A percentile compares a stretch with the other conserved stretches of the same genome.
phyloP scores from a whole-genome alignment of 73 alveolate species.

The Paramecium sexaurelia region DNA sequence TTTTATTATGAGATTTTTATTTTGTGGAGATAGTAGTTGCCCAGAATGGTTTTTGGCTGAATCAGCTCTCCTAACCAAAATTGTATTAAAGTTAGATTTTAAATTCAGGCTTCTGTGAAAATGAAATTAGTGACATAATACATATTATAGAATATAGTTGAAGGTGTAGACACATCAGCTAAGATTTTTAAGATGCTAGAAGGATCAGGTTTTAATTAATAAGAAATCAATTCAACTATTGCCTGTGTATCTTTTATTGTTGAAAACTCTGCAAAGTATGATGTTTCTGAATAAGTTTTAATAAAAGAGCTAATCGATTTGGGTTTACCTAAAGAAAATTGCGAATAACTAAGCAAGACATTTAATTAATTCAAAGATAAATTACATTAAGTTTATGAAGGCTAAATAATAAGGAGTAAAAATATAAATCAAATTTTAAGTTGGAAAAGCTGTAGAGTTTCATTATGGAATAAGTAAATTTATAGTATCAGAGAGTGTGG shows the following conservation, averaged over 20 bases:
- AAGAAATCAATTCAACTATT: slow-evolving; percentile 64
- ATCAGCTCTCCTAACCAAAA: slow-evolving; percentile 55
- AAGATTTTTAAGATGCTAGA: slow-evolving; percentile 56
- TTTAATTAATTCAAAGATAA: slow-evolving; percentile 54
- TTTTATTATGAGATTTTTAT: slow-evolving; percentile 55
- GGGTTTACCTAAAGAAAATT: slow-evolving; percentile 67
- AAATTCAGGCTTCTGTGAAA: slow-evolving; percentile 53
- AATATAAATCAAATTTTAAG: neutral
- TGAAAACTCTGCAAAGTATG: slow-evolving; percentile 60
- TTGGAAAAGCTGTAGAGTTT: slow-evolving; percentile 32
- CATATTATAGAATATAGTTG: slow-evolving; percentile 9
- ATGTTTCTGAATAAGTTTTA: slow-evolving; percentile 33
- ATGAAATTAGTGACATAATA: slow-evolving; percentile 62
- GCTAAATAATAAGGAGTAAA: slow-evolving; percentile 24
- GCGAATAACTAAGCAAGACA: slow-evolving; percentile 61
- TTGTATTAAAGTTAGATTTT: neutral
- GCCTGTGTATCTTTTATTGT: slow-evolving; percentile 56
- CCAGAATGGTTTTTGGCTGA: slow-evolving; percentile 72
- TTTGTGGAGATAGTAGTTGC: slow-evolving; percentile 63
- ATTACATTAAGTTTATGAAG: neutral
- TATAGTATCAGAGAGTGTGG: slow-evolving; percentile 58
- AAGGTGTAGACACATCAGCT: slow-evolving; percentile 11
- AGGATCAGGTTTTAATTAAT: slow-evolving; percentile 62
- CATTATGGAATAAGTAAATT: slow-evolving; percentile 65
- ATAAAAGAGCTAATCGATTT: slow-evolving; percentile 63